Percentiles rank a stretch among this genome's conserved stretches.
Evolutionary conservation across 345 rosid genomes (phyloP).

Genomic region (Eucalyptus erythrocorys): DNA sequence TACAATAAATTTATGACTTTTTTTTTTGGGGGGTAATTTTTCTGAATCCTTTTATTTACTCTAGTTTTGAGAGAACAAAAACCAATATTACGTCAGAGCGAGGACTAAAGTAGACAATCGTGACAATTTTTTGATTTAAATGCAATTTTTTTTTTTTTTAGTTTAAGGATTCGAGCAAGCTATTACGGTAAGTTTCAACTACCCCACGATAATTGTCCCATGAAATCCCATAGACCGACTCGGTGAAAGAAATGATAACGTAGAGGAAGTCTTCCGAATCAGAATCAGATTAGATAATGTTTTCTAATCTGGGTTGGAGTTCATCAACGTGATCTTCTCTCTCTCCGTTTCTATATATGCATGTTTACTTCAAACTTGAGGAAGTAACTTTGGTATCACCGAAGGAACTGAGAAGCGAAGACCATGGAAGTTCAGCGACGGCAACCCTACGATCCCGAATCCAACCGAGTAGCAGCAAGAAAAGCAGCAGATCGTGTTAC

Average conservation of each 20-base stretch:
- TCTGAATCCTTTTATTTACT: no score
- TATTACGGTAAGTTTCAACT: no score
- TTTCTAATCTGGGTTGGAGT: neutral
- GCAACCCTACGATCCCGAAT: neutral
- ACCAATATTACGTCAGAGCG: no score
- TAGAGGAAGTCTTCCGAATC: neutral
- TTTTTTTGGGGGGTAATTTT: no score
- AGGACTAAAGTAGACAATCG: no score
- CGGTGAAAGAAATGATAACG: neutral
- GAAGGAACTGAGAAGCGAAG: neutral
- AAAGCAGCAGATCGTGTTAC: neutral
- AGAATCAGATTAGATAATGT: neutral
- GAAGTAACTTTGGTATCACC: neutral
- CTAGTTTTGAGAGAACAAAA: no score
- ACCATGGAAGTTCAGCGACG: neutral
- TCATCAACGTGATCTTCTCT: neutral
- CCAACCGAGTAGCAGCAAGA: neutral
- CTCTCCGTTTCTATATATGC: neutral
- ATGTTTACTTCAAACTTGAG: neutral
- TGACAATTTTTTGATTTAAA: neutral
- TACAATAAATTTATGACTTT: neutral
- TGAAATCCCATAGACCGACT: neutral
- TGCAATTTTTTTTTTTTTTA: no score
- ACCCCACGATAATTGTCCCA: neutral
- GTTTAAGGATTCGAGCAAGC: no score